These are phyloP conservation scores for Coemansia sp. DNA, from an alignment of 192 early-diverging fungal species.

Conservation along the genomic window DNA sequence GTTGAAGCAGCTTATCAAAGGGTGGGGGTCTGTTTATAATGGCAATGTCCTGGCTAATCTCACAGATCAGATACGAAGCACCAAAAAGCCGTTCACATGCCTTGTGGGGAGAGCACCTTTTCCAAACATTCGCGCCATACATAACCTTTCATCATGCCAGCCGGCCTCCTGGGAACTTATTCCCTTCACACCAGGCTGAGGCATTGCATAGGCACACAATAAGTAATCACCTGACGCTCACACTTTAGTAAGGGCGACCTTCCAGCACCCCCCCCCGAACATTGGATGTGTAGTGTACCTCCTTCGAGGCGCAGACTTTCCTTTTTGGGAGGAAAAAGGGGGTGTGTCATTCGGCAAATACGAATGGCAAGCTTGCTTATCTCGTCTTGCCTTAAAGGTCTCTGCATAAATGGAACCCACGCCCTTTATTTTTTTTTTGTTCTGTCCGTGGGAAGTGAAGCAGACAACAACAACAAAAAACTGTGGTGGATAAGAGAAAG, in stretches of 20 bases:
- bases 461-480: background rate
- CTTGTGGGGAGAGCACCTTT: too few species aligned
- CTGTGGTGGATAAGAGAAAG: background rate
- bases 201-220: too few species aligned
- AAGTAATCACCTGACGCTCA: background rate
- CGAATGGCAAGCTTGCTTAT: background rate
- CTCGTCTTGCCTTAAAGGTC: background rate
- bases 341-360: background rate
- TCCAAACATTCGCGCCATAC: too few species aligned
- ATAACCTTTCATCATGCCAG: too few species aligned
- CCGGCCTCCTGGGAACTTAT: too few species aligned
- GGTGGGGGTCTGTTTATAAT: too few species aligned
- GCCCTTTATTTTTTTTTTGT: background rate
- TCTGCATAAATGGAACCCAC: slow-evolving; percentile 1
- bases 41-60: too few species aligned
- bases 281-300: slow-evolving; percentile 1
- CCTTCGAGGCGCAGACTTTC: background rate
- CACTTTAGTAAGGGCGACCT: background rate
- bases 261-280: background rate
- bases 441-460: background rate
- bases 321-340: background rate
- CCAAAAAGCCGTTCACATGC: too few species aligned
- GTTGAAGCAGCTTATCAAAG: too few species aligned
- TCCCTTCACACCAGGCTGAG: too few species aligned
- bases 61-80: too few species aligned